Base-by-base conservation (phyloP, 805 yeast species). In the Wickerhamiella sergipiensis region DNA sequence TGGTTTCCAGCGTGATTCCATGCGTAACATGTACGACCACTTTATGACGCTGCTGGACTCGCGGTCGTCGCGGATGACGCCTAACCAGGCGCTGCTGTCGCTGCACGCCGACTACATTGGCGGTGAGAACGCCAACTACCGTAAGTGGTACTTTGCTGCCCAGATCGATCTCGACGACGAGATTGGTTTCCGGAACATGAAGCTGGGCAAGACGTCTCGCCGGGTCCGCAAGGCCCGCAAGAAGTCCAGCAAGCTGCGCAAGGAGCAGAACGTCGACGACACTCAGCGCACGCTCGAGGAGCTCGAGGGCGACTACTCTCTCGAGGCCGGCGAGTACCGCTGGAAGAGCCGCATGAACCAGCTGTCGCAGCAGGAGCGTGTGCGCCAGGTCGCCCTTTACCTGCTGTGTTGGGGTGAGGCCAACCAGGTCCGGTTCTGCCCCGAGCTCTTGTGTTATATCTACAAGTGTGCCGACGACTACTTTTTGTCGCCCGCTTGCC, bases 401-500 rank as follows among this genome's bases (percentile, higher is more conserved):
- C 67, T 77, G 56, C 72, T 76, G 50, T 71, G 81, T 43, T 83
- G 89, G 89, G 89, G 89, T 36, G 89, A 84, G 63, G 83, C 88
- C 6, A 81, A 80, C 63, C 83, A 80, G 62, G 95, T 90, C 53
- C 84, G 99, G 70, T 92, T 92, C 72, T 83, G 92, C 51, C 75
- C 85, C 21, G 97, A 88, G 74, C 77, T 84, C 71, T 72, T 92
- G 56, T 86, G 96, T 77, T 92, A 85, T 77, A 81, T 92, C 64
- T 94, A 81, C 78, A 90, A 94, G 74, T 85, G 95, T 68, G 95
- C 97, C 52, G 76, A 77, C 58, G 98, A 92, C 70, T 89, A 92
- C 71, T 75, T 87, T 65, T 71, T 78, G 55, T 85, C 95, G 50
- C 94, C 95, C 50, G 81, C 84, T 63, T 88, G 97, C 71, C 94